Evolutionary conservation across 2,329 filamentous ascomycete genomes (phyloP).

Genomic region (Colletotrichum paranaense): DNA sequence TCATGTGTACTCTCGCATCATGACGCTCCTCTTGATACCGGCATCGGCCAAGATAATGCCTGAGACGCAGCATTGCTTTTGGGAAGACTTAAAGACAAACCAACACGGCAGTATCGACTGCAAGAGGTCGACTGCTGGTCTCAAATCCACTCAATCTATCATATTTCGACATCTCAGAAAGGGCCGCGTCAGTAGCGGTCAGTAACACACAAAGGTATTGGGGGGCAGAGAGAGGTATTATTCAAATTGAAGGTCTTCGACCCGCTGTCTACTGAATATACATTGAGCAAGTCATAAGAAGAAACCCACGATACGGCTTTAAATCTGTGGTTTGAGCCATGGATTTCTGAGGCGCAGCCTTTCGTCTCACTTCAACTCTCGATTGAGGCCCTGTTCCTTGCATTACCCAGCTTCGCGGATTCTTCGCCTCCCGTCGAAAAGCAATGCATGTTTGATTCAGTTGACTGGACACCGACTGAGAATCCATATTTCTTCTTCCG

Average conservation of each 20-base stretch:
- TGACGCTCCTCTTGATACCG: background rate
- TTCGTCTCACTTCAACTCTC: background rate
- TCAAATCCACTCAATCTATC: constrained; percentile 10
- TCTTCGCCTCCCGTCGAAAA: background rate
- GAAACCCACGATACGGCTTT: background rate
- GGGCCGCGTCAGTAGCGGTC: background rate
- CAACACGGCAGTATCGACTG: background rate
- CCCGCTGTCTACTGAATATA: background rate
- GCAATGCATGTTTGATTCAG: background rate
- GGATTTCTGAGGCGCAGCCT: background rate
- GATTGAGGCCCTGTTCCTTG: background rate
- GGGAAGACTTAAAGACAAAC: background rate
- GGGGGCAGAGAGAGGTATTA: background rate
- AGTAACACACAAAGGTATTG: background rate
- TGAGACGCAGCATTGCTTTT: constrained; percentile 28
- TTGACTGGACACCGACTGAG: background rate
- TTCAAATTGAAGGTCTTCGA: background rate
- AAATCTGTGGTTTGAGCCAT: background rate
- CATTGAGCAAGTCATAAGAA: background rate
- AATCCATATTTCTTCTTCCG: constrained; percentile 4
- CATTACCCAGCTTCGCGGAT: background rate
- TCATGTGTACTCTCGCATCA: background rate
- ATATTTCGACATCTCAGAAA: constrained; percentile 7
- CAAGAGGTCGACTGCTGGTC: constrained; percentile 3
- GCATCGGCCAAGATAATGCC: background rate